Evolutionary conservation across 352 stramenopile genomes (phyloP).

Genomic region (Pythium aristosporum): DNA sequence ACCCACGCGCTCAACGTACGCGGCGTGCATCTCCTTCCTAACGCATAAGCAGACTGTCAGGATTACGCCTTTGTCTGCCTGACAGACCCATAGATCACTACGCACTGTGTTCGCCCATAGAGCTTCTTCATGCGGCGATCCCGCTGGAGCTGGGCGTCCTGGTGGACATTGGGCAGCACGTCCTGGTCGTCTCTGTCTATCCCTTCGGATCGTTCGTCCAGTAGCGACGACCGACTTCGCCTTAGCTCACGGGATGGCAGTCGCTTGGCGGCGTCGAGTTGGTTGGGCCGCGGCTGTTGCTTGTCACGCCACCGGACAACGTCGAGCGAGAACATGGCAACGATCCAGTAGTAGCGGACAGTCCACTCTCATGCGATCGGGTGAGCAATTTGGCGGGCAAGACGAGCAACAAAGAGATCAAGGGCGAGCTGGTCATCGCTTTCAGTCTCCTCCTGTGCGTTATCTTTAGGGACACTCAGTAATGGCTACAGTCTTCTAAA

Average conservation of each 20-base stretch:
- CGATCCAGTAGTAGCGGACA: neutral
- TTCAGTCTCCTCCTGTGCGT: too few species aligned
- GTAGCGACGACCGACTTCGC: neutral
- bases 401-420: neutral
- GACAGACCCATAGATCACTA: too few species aligned
- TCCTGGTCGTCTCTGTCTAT: neutral
- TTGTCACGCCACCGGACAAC: slow-evolving; percentile 46
- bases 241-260: slow-evolving; percentile 2
- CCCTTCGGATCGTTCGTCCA: too few species aligned
- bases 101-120: slow-evolving; percentile 23
- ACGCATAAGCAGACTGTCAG: neutral
- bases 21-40: slow-evolving; percentile 69
- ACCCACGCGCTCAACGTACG: slow-evolving; percentile 57
- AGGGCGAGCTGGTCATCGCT: neutral
- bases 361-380: neutral
- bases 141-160: neutral
- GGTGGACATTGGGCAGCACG: slow-evolving; percentile 11
- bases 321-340: slow-evolving; percentile 62
- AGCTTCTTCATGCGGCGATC: slow-evolving; percentile 17
- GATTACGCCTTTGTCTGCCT: too few species aligned
- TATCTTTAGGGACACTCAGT: slow-evolving; percentile 17
- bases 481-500: slow-evolving; percentile 26
- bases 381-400: too few species aligned
- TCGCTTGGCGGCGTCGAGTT: slow-evolving; percentile 23
- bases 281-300: slow-evolving; percentile 29